Percentiles rank a stretch among this genome's conserved stretches.
phyloP scores from a whole-genome alignment of 2,329 filamentous ascomycete genomes.

The Ceratocystis destructans region DNA sequence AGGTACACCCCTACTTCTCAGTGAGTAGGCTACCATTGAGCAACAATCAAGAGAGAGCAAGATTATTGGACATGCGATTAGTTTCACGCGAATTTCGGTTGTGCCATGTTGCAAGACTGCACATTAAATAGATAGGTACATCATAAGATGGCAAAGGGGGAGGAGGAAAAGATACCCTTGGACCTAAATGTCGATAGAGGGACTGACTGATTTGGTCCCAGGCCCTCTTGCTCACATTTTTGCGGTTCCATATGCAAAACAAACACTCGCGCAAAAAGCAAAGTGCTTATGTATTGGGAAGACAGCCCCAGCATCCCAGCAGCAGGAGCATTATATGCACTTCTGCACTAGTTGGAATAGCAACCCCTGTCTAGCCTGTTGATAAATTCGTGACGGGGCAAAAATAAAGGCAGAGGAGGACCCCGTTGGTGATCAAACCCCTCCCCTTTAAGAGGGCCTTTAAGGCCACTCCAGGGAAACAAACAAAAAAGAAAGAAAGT shows the following conservation, averaged over 20 bases:
- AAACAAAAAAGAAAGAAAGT: background rate
- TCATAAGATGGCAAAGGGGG: background rate
- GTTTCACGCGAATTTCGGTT: constrained; percentile 6
- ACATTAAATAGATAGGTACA: background rate
- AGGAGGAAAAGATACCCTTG: background rate
- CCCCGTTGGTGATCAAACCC: background rate
- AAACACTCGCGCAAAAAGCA: too few species aligned
- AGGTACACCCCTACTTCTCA: too few species aligned
- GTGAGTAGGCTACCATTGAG: too few species aligned
- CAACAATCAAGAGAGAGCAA: background rate
- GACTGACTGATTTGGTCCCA: too few species aligned
- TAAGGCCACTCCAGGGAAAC: background rate
- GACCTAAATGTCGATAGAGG: background rate
- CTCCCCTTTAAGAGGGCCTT: background rate
- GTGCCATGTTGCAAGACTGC: background rate
- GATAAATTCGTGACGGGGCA: background rate
- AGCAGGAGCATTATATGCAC: too few species aligned
- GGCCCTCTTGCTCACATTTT: too few species aligned
- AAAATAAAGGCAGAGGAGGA: background rate
- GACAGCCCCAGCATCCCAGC: too few species aligned
- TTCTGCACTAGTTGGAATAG: background rate
- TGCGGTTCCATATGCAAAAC: too few species aligned
- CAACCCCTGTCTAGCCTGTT: background rate
- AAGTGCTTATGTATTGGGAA: too few species aligned
- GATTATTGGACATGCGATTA: background rate